Conservation (phyloP, 1,284 basidiomycete genomes). For the Cystobasidiaceae sp. region DNA sequence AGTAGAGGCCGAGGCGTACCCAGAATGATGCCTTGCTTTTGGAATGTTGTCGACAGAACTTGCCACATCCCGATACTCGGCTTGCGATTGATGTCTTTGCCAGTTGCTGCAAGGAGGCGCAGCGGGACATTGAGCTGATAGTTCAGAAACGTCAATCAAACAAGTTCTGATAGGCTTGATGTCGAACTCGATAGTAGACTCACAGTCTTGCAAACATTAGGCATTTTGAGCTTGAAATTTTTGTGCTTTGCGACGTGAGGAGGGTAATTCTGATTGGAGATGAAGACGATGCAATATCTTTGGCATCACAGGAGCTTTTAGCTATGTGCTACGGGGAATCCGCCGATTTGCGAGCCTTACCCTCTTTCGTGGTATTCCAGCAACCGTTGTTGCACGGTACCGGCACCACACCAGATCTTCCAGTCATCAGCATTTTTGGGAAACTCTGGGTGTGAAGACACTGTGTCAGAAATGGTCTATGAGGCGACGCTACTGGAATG, state of each 20-base stretch:
- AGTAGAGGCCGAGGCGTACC: slow-evolving; percentile 22
- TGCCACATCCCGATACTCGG: slow-evolving; percentile 41
- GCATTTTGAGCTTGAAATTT: slow-evolving; percentile 26
- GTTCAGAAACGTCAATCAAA: slow-evolving; percentile 24
- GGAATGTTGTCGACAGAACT: background rate
- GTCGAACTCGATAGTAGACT: background rate
- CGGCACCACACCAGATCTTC: slow-evolving; percentile 26
- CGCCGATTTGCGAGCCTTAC: background rate
- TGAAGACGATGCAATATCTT: slow-evolving; percentile 28
- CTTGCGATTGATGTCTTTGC: slow-evolving; percentile 42
- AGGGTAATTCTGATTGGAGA: slow-evolving; percentile 23
- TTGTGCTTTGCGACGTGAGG: background rate
- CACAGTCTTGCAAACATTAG: slow-evolving; percentile 11
- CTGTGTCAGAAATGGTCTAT: background rate
- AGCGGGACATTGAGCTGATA: slow-evolving; percentile 31
- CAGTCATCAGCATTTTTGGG: slow-evolving; percentile 27
- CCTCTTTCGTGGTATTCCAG: slow-evolving; percentile 20
- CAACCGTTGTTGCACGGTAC: slow-evolving; percentile 10
- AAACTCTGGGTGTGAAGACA: slow-evolving; percentile 2
- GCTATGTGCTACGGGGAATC: background rate
- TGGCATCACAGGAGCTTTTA: background rate
- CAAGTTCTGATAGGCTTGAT: background rate
- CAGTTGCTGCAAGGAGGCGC: slow-evolving; percentile 27
- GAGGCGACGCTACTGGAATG: too few relatives aligned
- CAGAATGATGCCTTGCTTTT: slow-evolving; percentile 33